phyloP scores from a whole-genome alignment of 129 eudicot genomes.

The Lactuca saligna region DNA sequence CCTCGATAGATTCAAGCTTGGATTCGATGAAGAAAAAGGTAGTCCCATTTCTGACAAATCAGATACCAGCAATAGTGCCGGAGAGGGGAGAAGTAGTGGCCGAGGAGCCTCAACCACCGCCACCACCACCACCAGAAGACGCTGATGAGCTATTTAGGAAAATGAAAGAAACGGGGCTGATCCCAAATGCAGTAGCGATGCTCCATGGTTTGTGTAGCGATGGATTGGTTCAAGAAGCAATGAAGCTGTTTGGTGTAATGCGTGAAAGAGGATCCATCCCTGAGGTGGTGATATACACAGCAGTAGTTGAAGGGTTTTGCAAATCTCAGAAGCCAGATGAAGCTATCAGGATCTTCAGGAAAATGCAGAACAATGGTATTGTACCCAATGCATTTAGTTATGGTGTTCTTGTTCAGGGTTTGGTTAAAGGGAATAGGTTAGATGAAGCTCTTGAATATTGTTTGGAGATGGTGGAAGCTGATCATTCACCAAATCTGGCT shows the following conservation, averaged over 20 bases:
- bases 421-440: conserved; percentile 45
- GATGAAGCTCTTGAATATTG: conserved; percentile 61
- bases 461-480: conserved; percentile 80
- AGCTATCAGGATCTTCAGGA: conserved; percentile 76
- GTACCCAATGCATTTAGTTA: conserved; percentile 76
- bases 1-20: conserved; percentile 62
- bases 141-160: conserved; percentile 83
- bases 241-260: conserved; percentile 86
- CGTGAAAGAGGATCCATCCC: conserved; percentile 90
- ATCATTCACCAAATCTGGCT: conserved; percentile 66
- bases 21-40: conserved; percentile 37
- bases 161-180: conserved; percentile 89
- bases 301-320: conserved; percentile 87
- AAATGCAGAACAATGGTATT: conserved; percentile 72
- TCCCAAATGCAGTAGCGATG: conserved; percentile 95
- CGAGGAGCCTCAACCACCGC: neutral
- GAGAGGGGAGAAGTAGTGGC: conserved; percentile 8
- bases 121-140: conserved; percentile 47
- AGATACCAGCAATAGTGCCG: neutral
- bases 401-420: conserved; percentile 63
- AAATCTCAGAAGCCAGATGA: conserved; percentile 77
- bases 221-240: conserved; percentile 90
- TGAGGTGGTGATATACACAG: conserved; percentile 87
- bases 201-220: conserved; percentile 85
- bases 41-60: neutral